Conservation (phyloP, 345 rosid genomes). For the Brassica juncea region DNA sequence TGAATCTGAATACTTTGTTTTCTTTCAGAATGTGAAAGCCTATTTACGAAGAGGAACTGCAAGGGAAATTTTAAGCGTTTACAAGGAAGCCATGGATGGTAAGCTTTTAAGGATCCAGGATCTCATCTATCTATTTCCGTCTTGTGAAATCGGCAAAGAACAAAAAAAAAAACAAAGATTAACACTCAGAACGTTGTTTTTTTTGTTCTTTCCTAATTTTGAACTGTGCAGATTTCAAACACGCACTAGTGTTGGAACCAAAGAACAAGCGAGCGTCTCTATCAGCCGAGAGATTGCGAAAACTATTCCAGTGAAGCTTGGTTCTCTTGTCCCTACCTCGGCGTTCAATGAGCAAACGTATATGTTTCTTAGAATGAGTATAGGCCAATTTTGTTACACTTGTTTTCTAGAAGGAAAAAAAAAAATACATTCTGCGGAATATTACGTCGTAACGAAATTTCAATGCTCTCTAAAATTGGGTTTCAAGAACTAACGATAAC, state of each 20-base stretch:
- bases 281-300: conserved; percentile 81
- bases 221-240: conserved; percentile 63
- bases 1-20: background rate
- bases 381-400: conserved; percentile 40
- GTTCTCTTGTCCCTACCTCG: conserved; percentile 1
- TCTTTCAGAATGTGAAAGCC: background rate
- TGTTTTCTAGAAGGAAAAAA: background rate
- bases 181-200: background rate
- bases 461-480: conserved; percentile 20
- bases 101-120: conserved; percentile 2
- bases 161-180: background rate
- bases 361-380: conserved; percentile 26
- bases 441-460: background rate
- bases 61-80: conserved; percentile 78
- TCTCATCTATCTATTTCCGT: background rate
- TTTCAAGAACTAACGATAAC: conserved; percentile 3
- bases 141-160: background rate
- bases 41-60: conserved; percentile 30
- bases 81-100: conserved; percentile 89
- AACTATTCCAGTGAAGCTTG: conserved; percentile 45
- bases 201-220: background rate
- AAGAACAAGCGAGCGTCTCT: conserved; percentile 83
- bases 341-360: conserved; percentile 12
- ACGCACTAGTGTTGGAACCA: conserved; percentile 93
- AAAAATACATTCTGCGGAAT: background rate